Evolutionary conservation across 2,329 filamentous ascomycete genomes (phyloP).

Genomic region (Huntiella moniliformis): DNA sequence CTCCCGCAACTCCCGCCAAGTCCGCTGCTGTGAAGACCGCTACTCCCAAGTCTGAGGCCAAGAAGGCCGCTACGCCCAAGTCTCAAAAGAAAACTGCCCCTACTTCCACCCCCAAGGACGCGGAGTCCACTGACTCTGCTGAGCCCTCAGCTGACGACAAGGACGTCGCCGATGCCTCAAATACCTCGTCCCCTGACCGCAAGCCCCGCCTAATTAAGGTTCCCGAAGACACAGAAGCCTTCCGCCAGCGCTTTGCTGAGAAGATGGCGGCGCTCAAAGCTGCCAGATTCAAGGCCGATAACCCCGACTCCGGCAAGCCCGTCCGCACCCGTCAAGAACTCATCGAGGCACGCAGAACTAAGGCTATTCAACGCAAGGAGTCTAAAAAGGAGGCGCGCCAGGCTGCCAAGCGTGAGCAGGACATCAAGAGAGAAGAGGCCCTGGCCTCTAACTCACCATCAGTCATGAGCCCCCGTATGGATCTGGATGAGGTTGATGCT

Average conservation of each 20-base stretch:
- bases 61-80: not conserved
- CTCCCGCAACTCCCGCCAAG: conserved; percentile 13
- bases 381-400: conserved; percentile 74
- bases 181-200: conserved; percentile 28
- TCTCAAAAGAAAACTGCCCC: not conserved
- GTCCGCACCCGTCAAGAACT: conserved; percentile 79
- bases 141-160: conserved; percentile 15
- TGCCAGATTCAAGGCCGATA: conserved; percentile 58
- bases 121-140: conserved; percentile 13
- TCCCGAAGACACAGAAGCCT: conserved; percentile 51
- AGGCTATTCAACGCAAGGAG: conserved; percentile 68
- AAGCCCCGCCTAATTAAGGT: conserved; percentile 48
- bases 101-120: conserved; percentile 1
- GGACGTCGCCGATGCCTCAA: conserved; percentile 35
- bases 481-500: conserved; percentile 23
- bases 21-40: conserved; percentile 13
- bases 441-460: conserved; percentile 43
- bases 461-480: conserved; percentile 36
- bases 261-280: conserved; percentile 73
- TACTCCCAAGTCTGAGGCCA: conserved; percentile 8
- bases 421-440: conserved; percentile 43
- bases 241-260: conserved; percentile 61
- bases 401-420: conserved; percentile 64
- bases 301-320: conserved; percentile 55
- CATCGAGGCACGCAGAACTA: conserved; percentile 71